These are phyloP conservation scores for Kuraishia borneana DNA, from an alignment of 805 yeast species.

Conservation along the genomic window DNA sequence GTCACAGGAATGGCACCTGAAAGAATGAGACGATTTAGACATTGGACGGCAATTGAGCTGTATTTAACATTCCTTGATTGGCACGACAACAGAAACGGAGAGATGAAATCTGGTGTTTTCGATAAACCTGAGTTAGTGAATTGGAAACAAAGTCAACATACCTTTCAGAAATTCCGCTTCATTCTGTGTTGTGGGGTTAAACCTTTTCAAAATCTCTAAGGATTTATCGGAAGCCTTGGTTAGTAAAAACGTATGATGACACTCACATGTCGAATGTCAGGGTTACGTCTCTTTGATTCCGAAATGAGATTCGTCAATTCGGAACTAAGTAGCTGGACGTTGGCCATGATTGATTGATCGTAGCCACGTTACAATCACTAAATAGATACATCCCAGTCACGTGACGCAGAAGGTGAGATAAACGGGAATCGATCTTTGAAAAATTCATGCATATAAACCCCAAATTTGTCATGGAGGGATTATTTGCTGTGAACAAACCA, in stretches of 20 bases:
- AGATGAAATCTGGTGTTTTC: constrained; percentile 39
- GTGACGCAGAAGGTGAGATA: background rate
- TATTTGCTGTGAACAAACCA: constrained; percentile 88
- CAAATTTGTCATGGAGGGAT: constrained; percentile 59
- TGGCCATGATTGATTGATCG: constrained; percentile 23
- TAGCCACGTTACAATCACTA: background rate
- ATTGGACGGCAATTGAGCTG: constrained; percentile 60
- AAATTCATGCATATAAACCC: background rate
- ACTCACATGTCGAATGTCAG: constrained; percentile 53
- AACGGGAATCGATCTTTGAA: background rate
- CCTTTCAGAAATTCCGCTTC: constrained; percentile 17
- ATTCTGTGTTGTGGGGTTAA: constrained; percentile 12
- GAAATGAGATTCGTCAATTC: constrained; percentile 53
- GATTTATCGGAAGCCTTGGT: constrained; percentile 36
- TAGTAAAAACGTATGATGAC: constrained; percentile 6
- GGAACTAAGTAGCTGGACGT: constrained; percentile 33
- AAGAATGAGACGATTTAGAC: constrained; percentile 51
- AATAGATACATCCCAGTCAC: background rate
- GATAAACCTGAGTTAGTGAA: constrained; percentile 18
- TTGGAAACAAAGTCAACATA: constrained; percentile 4
- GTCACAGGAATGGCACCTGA: constrained; percentile 41
- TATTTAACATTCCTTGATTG: constrained; percentile 66
- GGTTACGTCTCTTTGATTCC: constrained; percentile 62
- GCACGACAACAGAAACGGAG: constrained; percentile 67
- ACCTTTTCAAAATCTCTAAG: constrained; percentile 29